A percentile compares a stretch with the other conserved stretches of the same genome.
Evolutionary conservation across 345 rosid genomes (phyloP).

Genomic region (Eucalyptus curtisii): DNA sequence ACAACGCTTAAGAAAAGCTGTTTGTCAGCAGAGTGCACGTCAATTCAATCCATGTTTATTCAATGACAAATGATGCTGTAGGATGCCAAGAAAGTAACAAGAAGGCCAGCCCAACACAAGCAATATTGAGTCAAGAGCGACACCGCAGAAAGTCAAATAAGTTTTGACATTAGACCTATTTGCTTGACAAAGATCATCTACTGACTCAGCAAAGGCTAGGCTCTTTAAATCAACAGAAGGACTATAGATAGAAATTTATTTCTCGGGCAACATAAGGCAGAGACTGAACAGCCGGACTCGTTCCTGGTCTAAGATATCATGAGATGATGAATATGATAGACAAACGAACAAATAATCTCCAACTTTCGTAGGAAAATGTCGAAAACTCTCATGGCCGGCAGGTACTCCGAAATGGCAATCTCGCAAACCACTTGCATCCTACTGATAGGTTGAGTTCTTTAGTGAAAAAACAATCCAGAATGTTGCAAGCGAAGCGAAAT

Average conservation of each 20-base stretch:
- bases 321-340: not conserved
- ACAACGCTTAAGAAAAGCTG: conserved; percentile 51
- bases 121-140: not conserved
- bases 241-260: too few species aligned
- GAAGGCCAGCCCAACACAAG: not conserved
- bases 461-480: too few species aligned
- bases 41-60: conserved; percentile 11
- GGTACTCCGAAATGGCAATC: not conserved
- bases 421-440: not conserved
- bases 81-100: not conserved
- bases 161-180: not conserved
- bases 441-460: too few species aligned
- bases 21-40: conserved; percentile 28
- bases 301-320: not conserved
- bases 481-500: too few species aligned
- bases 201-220: not conserved
- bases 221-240: not conserved
- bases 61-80: not conserved
- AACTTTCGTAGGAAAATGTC: not conserved
- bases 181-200: not conserved
- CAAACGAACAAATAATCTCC: not conserved
- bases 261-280: too few species aligned
- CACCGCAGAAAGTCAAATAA: not conserved
- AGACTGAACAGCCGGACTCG: not conserved
- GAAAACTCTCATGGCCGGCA: not conserved